These are phyloP conservation scores for Aquilaria yunnanensis DNA, from an alignment of 345 rosid genomes.

Conservation along the genomic window DNA sequence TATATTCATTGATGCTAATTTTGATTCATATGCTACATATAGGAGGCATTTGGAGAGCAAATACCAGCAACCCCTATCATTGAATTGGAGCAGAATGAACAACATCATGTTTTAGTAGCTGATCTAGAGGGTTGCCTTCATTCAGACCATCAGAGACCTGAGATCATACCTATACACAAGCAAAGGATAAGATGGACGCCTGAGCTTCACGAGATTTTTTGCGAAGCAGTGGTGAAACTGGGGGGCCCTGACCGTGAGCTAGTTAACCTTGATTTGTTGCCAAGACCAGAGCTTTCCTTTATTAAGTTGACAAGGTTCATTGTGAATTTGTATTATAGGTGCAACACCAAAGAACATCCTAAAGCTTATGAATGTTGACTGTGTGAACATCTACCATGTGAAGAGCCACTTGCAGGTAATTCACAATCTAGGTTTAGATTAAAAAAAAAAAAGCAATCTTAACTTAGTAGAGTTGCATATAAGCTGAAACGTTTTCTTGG, in stretches of 20 bases:
- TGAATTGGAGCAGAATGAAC: conserved; percentile 7
- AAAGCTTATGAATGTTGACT: conserved; percentile 28
- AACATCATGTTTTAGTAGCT: not conserved
- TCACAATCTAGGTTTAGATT: not conserved
- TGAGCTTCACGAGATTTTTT: conserved; percentile 30
- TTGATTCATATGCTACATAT: not conserved
- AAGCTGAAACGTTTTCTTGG: not conserved
- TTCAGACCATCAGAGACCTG: conserved; percentile 7
- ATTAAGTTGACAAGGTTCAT: not conserved
- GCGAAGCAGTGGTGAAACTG: conserved; percentile 24
- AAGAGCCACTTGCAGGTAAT: conserved; percentile 36
- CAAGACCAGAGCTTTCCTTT: not conserved
- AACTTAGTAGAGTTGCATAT: not conserved
- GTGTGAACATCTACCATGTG: conserved; percentile 27
- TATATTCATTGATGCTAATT: not conserved
- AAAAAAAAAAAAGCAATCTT: not conserved
- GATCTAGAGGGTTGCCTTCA: not conserved
- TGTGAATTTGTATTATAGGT: conserved; percentile 12
- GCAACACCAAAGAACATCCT: conserved; percentile 33
- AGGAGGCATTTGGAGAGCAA: conserved; percentile 13
- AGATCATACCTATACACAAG: conserved; percentile 13
- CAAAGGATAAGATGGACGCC: conserved; percentile 35
- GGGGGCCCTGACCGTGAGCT: conserved; percentile 32
- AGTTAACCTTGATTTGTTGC: not conserved
- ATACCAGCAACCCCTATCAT: not conserved